Evolutionary conservation across 345 rosid species (phyloP).

Genomic region (Populus davidiana): DNA sequence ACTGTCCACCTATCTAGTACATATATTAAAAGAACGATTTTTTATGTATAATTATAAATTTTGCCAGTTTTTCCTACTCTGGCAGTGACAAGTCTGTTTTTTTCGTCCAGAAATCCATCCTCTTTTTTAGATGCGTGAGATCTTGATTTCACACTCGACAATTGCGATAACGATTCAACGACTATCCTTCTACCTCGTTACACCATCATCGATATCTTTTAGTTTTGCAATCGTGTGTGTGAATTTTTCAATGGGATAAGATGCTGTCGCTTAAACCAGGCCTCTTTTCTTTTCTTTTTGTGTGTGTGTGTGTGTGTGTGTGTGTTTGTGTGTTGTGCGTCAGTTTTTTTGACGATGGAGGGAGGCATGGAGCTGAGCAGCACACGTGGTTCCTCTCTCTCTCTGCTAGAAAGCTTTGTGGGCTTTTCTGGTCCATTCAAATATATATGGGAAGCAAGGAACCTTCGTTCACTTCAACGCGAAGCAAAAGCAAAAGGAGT

Average conservation of each 20-base stretch:
- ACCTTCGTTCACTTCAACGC: neutral
- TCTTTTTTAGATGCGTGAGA: too few relatives aligned
- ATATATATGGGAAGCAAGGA: neutral
- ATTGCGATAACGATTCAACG: too few relatives aligned
- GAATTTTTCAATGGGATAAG: neutral
- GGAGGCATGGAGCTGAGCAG: neutral
- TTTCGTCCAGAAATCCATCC: too few relatives aligned
- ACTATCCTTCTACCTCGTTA: neutral
- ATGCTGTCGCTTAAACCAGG: neutral
- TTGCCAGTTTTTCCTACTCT: too few relatives aligned
- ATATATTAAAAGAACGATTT: too few relatives aligned
- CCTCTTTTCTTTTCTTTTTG: too few relatives aligned
- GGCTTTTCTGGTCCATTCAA: neutral
- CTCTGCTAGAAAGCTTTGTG: neutral
- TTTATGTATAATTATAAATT: too few relatives aligned
- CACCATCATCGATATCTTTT: neutral
- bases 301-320: too few relatives aligned
- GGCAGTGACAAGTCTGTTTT: too few relatives aligned
- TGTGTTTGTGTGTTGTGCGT: too few relatives aligned
- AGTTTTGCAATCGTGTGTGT: neutral
- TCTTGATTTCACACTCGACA: neutral
- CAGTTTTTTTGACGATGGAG: neutral
- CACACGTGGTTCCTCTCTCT: neutral
- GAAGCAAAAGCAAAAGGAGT: neutral
- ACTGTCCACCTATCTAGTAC: rapidly evolving